phyloP scores from a whole-genome alignment of 352 stramenopile genomes.

The Phytophthora palmivora region DNA sequence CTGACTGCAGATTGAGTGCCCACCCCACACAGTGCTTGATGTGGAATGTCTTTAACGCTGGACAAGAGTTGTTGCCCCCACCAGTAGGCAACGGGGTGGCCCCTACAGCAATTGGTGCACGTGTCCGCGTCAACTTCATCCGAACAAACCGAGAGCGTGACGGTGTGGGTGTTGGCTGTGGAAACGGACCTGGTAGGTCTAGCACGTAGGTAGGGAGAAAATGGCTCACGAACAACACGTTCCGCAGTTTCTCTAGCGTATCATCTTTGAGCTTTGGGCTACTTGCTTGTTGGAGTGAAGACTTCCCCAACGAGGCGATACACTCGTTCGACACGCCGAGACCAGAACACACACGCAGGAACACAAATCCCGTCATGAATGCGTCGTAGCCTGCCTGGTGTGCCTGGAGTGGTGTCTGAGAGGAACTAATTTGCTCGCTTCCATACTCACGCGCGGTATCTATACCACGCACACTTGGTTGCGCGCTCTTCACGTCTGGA shows the following conservation, averaged over 20 bases:
- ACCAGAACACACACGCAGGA: slow-evolving; percentile 66
- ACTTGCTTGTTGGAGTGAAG: background rate
- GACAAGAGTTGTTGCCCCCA: slow-evolving; percentile 20
- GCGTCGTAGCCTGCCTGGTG: slow-evolving; percentile 84
- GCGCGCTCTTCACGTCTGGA: slow-evolving; percentile 42
- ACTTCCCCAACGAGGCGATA: slow-evolving; percentile 42
- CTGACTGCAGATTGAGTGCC: slow-evolving; percentile 53
- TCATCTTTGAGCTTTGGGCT: slow-evolving; percentile 3
- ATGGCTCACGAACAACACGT: slow-evolving; percentile 66
- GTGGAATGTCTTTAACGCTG: slow-evolving; percentile 70
- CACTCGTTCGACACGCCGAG: slow-evolving; percentile 66
- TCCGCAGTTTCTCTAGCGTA: slow-evolving; percentile 47
- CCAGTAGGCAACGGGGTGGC: slow-evolving; percentile 24
- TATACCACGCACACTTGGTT: slow-evolving; percentile 15
- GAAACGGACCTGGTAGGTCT: slow-evolving; percentile 53
- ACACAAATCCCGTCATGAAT: slow-evolving; percentile 83
- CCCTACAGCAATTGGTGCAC: slow-evolving; percentile 17
- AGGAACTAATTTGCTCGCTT: slow-evolving; percentile 9
- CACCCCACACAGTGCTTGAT: slow-evolving; percentile 77
- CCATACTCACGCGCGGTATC: slow-evolving; percentile 12
- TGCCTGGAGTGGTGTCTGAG: slow-evolving; percentile 44
- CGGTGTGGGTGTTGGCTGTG: slow-evolving; percentile 47
- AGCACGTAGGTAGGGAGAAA: slow-evolving; percentile 63
- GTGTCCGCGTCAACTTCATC: slow-evolving; percentile 61
- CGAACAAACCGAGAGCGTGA: slow-evolving; percentile 62